These are phyloP conservation scores for Phaffia tasmanica DNA, from an alignment of 768 basidiomycete species.

Conservation along the genomic window DNA sequence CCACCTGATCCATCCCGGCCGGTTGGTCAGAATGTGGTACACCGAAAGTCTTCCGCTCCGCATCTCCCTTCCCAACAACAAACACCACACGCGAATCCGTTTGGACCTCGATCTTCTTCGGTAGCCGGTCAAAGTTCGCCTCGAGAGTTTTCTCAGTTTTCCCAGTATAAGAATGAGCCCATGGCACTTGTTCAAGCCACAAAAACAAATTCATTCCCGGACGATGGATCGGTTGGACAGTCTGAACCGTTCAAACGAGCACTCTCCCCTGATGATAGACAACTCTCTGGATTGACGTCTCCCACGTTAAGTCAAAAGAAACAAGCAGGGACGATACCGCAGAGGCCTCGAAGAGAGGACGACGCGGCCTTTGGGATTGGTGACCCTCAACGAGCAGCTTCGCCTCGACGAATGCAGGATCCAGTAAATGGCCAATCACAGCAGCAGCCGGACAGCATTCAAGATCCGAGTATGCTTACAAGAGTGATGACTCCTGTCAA, in stretches of 20 bases:
- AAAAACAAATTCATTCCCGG: no score
- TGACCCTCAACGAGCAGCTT: conserved; percentile 16
- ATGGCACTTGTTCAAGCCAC: not conserved
- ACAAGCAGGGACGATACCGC: conserved; percentile 36
- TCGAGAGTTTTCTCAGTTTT: conserved; percentile 6
- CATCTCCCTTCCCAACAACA: conserved; percentile 18
- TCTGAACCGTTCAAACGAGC: not conserved
- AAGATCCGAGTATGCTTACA: no score
- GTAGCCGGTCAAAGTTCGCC: conserved; percentile 14
- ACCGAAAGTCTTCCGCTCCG: conserved; percentile 27
- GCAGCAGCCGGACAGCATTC: not conserved
- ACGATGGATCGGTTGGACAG: no score
- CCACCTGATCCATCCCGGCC: conserved; percentile 51
- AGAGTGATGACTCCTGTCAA: no score
- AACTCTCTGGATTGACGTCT: not conserved
- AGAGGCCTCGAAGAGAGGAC: conserved; percentile 36
- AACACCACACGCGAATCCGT: conserved; percentile 22
- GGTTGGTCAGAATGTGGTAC: conserved; percentile 29
- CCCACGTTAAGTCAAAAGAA: not conserved
- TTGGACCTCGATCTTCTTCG: conserved; percentile 19
- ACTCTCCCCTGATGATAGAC: not conserved
- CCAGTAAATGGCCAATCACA: not conserved
- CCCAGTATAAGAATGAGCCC: not conserved
- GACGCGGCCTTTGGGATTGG: conserved; percentile 31
- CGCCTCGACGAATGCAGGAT: conserved; percentile 2